These are phyloP conservation scores for Talaromyces sp. DNA, from an alignment of 2,329 filamentous ascomycete genomes.

Conservation along the genomic window DNA sequence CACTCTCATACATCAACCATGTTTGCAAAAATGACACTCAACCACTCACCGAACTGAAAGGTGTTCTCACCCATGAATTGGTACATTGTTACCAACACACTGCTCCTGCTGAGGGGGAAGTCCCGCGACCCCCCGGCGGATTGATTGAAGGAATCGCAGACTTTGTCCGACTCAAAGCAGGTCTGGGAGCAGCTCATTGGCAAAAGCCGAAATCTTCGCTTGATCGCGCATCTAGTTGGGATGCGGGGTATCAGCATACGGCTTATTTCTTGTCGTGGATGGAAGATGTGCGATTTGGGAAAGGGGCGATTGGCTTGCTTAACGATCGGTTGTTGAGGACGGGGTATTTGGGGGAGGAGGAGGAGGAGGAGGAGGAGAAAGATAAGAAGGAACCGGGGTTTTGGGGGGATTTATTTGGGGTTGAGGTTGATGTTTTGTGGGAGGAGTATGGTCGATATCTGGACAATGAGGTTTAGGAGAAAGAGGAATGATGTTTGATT, in stretches of 20 bases:
- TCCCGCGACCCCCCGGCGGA: constrained; percentile 58
- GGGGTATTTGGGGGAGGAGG: constrained; percentile 34
- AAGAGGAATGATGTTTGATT: neutral
- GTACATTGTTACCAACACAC: constrained; percentile 93
- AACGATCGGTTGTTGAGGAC: constrained; percentile 38
- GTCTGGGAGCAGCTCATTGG: constrained; percentile 80
- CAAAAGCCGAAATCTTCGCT: constrained; percentile 49
- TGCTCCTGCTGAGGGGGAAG: constrained; percentile 41
- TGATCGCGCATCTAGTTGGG: constrained; percentile 65
- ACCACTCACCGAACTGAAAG: constrained; percentile 63
- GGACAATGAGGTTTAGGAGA: constrained; percentile 28
- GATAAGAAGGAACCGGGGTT: constrained; percentile 24
- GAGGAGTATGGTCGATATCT: constrained; percentile 62
- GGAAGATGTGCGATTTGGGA: constrained; percentile 67
- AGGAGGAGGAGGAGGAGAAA: constrained; percentile 22
- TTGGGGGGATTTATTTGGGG: constrained; percentile 57
- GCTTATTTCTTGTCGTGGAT: constrained; percentile 88
- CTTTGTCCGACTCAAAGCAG: constrained; percentile 77
- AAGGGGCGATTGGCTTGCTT: constrained; percentile 60
- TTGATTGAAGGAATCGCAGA: constrained; percentile 90
- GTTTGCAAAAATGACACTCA: constrained; percentile 25
- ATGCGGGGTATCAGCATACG: constrained; percentile 84
- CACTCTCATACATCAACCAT: constrained; percentile 65
- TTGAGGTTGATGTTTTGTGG: constrained; percentile 68
- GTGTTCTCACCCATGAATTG: constrained; percentile 86